Evolutionary conservation across 352 stramenopile genomes (phyloP), one percentile per base, ranked within the genome.

Genomic region (Peronospora tabacina): DNA sequence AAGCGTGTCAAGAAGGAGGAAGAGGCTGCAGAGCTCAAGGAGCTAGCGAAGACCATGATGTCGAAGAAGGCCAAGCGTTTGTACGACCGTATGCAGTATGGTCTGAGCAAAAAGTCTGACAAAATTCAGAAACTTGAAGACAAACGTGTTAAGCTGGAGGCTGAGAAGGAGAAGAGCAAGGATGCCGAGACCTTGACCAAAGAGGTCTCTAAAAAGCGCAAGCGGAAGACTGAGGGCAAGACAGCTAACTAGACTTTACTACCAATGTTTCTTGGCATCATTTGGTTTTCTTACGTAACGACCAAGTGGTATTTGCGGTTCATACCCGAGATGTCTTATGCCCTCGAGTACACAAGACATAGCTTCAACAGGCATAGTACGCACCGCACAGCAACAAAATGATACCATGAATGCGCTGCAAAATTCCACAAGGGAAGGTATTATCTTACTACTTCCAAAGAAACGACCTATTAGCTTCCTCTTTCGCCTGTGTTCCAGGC

Each of bases 21-120:
- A 13, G 82, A 90, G 22, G 77, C 82, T 1, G 68, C 68, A 9
- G 81, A 91, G 44, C 70, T 88, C n/a, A 75, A 90, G 53, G 82
- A 91, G 47, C 72, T 90, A 60, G 79, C 82, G n/a, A 86, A 87
- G 39, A 92, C 70, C 22, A 95, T 96, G 83, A 96, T 96, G 87
- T 92, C 82, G 35, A 96, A 96, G 64, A 96, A 96, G 69, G 66
- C 85, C 17, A 94, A 93, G 65, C 75, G 85, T 29, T 66, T 96
- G 59, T 95, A 96, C 51, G 81, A 91, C 57, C 80, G 85, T 22
- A 96, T 96, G 87, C 87, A 95, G 68, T 91, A 92, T 66, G 87
- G 87, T 44, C 68, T 95, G 29, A 75, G 79, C 55, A 91, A 90
- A 63, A 90, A 90, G 69, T 70, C 75, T 24, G 79, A 93, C 67